These are phyloP conservation scores for Lasiodiplodia sp. DNA, from an alignment of 2,329 filamentous ascomycete genomes.

Conservation along the genomic window DNA sequence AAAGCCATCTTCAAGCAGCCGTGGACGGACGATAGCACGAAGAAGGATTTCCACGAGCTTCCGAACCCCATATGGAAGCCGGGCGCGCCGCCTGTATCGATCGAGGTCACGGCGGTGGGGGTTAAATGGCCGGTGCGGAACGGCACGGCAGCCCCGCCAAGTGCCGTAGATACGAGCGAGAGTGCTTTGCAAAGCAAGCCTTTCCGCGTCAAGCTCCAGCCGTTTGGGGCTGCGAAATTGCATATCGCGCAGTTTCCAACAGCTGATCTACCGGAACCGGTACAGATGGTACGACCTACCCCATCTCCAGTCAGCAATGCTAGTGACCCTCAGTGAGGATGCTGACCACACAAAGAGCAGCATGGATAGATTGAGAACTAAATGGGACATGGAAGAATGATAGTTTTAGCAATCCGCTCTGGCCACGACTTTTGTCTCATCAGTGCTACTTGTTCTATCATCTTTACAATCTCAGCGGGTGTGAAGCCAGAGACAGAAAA, in stretches of 20 bases:
- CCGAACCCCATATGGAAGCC: neutral
- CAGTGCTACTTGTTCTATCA: no score
- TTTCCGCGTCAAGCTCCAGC: neutral
- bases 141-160: conserved; percentile 7
- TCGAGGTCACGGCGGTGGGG: conserved; percentile 1
- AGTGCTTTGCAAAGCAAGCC: neutral
- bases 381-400: no score
- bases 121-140: conserved; percentile 11
- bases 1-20: neutral
- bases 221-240: conserved; percentile 8
- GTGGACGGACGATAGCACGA: neutral
- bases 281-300: no score
- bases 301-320: no score
- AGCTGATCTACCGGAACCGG: neutral
- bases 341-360: no score
- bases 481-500: no score
- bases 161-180: neutral
- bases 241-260: conserved; percentile 17
- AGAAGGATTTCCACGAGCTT: neutral
- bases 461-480: no score
- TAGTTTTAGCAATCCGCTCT: no score
- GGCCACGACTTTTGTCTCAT: no score
- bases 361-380: no score
- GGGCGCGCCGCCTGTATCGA: neutral
- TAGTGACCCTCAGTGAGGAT: no score